Conservation (phyloP, 768 basidiomycete genomes). For the Phlebiopsis gigantea region DNA sequence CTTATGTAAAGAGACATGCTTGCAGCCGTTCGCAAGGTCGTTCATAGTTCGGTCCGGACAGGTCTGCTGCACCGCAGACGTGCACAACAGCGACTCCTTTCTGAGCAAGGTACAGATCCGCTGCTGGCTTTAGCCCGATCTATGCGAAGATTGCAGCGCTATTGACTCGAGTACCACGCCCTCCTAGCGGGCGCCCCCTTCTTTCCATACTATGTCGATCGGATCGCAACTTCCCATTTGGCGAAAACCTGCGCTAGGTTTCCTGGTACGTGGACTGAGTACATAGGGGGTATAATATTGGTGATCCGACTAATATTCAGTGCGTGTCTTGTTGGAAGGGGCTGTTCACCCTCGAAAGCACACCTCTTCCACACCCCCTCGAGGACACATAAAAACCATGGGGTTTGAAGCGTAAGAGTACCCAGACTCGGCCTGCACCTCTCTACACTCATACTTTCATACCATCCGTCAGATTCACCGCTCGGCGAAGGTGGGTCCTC, state of each 20-base stretch:
- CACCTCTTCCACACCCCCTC: background rate
- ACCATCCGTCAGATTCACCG: too few species aligned
- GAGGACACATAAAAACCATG: background rate
- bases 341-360: background rate
- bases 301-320: background rate
- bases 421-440: background rate
- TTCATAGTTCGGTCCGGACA: background rate
- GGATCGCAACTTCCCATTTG: too few species aligned
- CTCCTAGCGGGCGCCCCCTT: too few species aligned
- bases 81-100: too few species aligned
- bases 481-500: too few species aligned
- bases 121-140: too few species aligned
- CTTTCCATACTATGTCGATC: background rate
- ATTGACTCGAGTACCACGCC: too few species aligned
- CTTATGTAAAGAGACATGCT: background rate
- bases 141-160: too few species aligned
- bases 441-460: background rate
- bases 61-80: background rate
- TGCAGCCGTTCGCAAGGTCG: background rate
- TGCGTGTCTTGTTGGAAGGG: background rate
- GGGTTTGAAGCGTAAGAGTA: background rate
- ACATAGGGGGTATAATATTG: background rate
- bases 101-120: too few species aligned
- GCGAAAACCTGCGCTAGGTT: background rate
- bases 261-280: background rate